Evolutionary conservation across 2,329 filamentous ascomycete genomes (phyloP).

Genomic region (Aspergillus sergii): DNA sequence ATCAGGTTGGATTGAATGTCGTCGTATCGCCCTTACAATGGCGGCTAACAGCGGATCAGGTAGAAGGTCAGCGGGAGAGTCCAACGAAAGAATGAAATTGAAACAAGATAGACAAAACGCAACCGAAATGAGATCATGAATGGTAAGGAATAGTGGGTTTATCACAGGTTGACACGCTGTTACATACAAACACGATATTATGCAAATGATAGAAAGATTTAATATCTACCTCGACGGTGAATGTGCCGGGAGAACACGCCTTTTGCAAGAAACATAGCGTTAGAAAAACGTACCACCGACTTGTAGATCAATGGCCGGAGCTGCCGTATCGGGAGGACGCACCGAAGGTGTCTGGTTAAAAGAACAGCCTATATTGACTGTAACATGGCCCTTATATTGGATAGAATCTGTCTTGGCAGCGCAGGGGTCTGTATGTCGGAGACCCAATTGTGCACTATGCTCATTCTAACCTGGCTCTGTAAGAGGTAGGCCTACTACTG

Average conservation of each 20-base stretch:
- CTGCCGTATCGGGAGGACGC: neutral
- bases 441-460: neutral
- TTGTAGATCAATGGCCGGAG: neutral
- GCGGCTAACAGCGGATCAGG: neutral
- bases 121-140: neutral
- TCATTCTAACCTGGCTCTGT: neutral
- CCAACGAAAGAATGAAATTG: neutral
- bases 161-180: neutral
- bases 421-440: neutral
- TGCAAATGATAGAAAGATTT: neutral
- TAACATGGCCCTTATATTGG: neutral
- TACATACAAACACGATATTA: neutral
- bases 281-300: neutral
- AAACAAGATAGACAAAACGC: neutral
- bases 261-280: too few relatives aligned
- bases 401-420: neutral
- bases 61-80: neutral
- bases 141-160: neutral
- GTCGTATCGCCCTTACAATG: neutral
- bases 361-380: neutral
- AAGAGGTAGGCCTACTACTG: neutral
- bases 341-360: neutral
- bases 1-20: neutral
- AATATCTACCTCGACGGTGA: neutral
- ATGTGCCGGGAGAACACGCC: neutral